Evolutionary conservation across 345 rosid genomes (phyloP).

Genomic region (Aquilaria yunnanensis): DNA sequence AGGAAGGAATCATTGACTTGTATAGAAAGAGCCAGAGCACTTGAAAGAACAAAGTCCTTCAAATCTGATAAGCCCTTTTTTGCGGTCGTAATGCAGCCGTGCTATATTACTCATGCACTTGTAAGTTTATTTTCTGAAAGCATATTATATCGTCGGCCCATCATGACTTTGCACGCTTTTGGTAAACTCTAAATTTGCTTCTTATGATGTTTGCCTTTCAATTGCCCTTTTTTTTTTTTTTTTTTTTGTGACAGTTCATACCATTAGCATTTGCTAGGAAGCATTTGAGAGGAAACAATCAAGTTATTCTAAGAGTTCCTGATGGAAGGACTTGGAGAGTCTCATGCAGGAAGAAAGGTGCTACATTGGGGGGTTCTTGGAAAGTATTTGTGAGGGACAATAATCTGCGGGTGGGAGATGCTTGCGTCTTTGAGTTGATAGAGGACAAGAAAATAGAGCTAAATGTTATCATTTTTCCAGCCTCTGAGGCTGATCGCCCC

Average conservation of each 20-base stretch:
- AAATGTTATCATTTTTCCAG: conserved; percentile 1
- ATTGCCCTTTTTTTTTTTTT: too few species aligned
- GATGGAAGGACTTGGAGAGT: conserved; percentile 14
- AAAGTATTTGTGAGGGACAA: background rate
- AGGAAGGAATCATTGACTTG: background rate
- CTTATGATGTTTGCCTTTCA: too few species aligned
- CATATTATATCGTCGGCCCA: background rate
- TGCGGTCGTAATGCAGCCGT: background rate
- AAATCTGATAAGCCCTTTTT: conserved; percentile 7
- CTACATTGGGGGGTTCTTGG: background rate
- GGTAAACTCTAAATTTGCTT: too few species aligned
- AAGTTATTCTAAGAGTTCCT: conserved; percentile 1
- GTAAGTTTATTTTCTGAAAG: background rate
- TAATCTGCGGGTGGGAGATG: conserved; percentile 10
- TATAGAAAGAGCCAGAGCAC: background rate
- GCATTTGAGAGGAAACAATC: background rate
- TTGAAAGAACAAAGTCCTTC: background rate
- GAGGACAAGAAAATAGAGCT: background rate
- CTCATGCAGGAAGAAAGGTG: background rate
- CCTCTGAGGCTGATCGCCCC: background rate
- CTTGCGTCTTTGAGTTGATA: background rate
- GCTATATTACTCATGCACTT: background rate
- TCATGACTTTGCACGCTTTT: background rate
- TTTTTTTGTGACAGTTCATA: background rate
- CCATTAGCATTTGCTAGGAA: background rate